phyloP scores from a whole-genome alignment of 177 flowering plant genomes.

The Vitis hybrid region DNA sequence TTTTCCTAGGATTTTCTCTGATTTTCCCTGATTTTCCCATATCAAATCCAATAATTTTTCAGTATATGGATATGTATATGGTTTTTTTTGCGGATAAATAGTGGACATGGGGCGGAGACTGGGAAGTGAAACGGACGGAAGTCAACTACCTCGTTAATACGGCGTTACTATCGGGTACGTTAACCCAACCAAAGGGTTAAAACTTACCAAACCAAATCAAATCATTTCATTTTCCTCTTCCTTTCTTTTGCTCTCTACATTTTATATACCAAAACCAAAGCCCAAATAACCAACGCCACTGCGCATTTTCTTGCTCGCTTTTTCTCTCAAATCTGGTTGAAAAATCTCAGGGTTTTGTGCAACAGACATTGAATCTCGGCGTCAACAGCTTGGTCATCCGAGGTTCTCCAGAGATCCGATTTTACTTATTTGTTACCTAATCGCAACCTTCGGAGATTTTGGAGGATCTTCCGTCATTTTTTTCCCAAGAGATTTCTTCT shows the following conservation, averaged over 20 bases:
- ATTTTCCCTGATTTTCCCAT: too few relatives aligned
- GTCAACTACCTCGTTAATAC: slow-evolving; percentile 24
- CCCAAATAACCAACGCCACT: neutral
- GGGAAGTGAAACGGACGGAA: neutral
- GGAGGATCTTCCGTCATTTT: too few relatives aligned
- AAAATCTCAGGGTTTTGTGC: neutral
- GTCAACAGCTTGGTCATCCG: neutral
- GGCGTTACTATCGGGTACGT: slow-evolving; percentile 13
- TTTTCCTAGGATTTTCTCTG: too few relatives aligned
- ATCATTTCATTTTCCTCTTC: neutral
- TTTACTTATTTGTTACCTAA: neutral
- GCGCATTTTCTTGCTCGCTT: slow-evolving; percentile 4
- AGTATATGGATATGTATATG: neutral
- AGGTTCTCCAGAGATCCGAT: neutral
- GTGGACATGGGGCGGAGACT: too few relatives aligned
- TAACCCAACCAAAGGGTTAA: neutral
- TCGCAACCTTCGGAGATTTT: too few relatives aligned
- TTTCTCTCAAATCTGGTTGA: neutral
- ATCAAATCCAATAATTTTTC: too few relatives aligned
- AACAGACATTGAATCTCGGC: slow-evolving; percentile 1
- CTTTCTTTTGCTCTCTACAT: neutral
- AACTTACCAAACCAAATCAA: neutral
- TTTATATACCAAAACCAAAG: too few relatives aligned
- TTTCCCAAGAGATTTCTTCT: neutral
- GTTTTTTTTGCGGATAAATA: too few relatives aligned